Percentiles rank a stretch among this genome's conserved stretches.
Conservation (phyloP, 371 early-diverging fungal genomes). For the Funneliformis caledonium region DNA sequence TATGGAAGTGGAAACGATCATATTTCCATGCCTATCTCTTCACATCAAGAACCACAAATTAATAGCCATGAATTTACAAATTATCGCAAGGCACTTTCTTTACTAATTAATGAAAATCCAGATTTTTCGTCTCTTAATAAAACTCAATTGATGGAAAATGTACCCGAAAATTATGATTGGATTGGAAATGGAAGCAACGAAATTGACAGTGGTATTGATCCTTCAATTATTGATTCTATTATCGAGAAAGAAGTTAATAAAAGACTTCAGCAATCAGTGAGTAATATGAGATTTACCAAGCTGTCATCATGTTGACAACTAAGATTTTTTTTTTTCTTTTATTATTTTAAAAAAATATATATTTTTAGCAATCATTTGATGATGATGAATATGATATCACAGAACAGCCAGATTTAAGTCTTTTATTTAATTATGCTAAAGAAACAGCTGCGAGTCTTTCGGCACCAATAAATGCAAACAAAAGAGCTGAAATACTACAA, state of each 20-base stretch:
- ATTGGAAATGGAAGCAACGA: neutral
- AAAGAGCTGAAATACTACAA: neutral
- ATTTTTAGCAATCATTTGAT: neutral
- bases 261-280: neutral
- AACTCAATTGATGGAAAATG: neutral
- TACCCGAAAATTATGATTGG: neutral
- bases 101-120: neutral
- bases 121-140: neutral
- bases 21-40: neutral
- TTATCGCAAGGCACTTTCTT: conserved; percentile 3
- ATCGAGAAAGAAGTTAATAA: conserved; percentile 13
- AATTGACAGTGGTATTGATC: neutral
- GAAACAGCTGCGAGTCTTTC: neutral
- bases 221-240: neutral
- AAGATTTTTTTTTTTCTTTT: too few relatives aligned
- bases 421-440: neutral
- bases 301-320: neutral
- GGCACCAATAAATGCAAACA: neutral
- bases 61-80: neutral
- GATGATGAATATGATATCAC: conserved; percentile 5
- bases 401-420: conserved; percentile 1
- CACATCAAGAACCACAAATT: neutral
- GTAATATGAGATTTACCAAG: neutral
- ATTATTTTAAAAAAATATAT: neutral
- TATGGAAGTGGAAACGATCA: neutral